A percentile compares a stretch with the other conserved stretches of the same genome.
phyloP scores from a whole-genome alignment of 2,329 filamentous ascomycete genomes.

The Botrytis galanthina region DNA sequence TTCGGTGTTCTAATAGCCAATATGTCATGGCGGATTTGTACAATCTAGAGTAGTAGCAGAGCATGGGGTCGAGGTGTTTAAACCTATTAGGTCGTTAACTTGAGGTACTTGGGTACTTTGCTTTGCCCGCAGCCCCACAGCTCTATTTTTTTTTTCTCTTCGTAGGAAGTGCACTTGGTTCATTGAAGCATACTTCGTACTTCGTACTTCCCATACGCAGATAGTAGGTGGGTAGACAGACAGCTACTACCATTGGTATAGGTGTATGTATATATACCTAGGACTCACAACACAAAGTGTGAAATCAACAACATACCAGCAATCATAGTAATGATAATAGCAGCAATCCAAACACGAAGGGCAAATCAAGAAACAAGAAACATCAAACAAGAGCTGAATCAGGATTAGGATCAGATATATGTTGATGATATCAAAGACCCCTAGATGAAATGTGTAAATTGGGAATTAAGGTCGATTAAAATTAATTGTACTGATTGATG shows the following conservation, averaged over 20 bases:
- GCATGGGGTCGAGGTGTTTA: slow-evolving; percentile 10
- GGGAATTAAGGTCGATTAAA: background rate
- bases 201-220: background rate
- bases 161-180: background rate
- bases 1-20: background rate
- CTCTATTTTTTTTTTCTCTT: background rate
- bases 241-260: background rate
- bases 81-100: slow-evolving; percentile 5
- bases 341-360: background rate
- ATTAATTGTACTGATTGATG: background rate
- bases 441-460: background rate
- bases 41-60: slow-evolving; percentile 1
- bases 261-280: background rate
- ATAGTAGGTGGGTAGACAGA: background rate
- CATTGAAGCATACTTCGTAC: background rate
- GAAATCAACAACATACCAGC: background rate
- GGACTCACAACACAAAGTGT: background rate
- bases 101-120: slow-evolving; percentile 3
- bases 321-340: background rate
- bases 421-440: background rate
- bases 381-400: background rate
- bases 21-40: slow-evolving; percentile 17
- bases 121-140: slow-evolving; percentile 5
- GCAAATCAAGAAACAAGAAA: background rate
- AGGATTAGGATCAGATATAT: background rate